Evolutionary conservation across 1,284 basidiomycete genomes (phyloP).

Genomic region (Abortiporus biennis): DNA sequence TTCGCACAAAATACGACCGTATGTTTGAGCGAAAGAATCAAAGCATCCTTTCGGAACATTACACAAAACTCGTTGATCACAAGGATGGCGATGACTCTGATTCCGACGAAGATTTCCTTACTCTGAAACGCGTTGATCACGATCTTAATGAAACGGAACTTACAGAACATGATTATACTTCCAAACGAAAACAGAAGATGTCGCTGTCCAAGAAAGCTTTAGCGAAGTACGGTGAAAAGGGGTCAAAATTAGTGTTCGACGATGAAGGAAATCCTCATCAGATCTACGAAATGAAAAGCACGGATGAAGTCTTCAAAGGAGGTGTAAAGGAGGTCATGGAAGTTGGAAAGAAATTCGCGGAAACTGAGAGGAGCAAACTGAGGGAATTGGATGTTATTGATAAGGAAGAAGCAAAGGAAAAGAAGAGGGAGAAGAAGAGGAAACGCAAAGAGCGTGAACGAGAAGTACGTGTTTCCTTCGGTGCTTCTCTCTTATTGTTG

Average conservation of each 20-base stretch:
- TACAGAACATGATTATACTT: conserved; percentile 36
- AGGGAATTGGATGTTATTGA: conserved; percentile 68
- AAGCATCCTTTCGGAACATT: conserved; percentile 88
- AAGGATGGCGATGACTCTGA: conserved; percentile 34
- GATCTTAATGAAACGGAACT: conserved; percentile 44
- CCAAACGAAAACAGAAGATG: conserved; percentile 62
- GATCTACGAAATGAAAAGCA: conserved; percentile 75
- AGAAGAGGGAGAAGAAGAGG: conserved; percentile 78
- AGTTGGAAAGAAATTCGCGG: conserved; percentile 66
- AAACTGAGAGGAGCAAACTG: conserved; percentile 69
- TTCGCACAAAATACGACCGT: conserved; percentile 94
- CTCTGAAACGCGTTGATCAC: conserved; percentile 88
- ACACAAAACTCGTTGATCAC: conserved; percentile 83
- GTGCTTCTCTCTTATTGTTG: not conserved
- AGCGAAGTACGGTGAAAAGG: conserved; percentile 54
- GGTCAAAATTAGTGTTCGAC: conserved; percentile 79
- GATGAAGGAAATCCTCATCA: conserved; percentile 78
- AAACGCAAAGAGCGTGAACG: conserved; percentile 85
- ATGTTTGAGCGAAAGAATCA: conserved; percentile 99
- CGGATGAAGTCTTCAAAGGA: conserved; percentile 58
- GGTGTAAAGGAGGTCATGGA: conserved; percentile 55
- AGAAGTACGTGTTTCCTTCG: conserved; percentile 41
- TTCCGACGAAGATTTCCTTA: conserved; percentile 86
- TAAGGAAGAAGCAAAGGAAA: conserved; percentile 80
- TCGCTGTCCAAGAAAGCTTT: conserved; percentile 75